A percentile compares a stretch with the other conserved stretches of the same genome.
Conservation (phyloP, 2,329 filamentous ascomycete species). For the Thermochaetoides dissita region DNA sequence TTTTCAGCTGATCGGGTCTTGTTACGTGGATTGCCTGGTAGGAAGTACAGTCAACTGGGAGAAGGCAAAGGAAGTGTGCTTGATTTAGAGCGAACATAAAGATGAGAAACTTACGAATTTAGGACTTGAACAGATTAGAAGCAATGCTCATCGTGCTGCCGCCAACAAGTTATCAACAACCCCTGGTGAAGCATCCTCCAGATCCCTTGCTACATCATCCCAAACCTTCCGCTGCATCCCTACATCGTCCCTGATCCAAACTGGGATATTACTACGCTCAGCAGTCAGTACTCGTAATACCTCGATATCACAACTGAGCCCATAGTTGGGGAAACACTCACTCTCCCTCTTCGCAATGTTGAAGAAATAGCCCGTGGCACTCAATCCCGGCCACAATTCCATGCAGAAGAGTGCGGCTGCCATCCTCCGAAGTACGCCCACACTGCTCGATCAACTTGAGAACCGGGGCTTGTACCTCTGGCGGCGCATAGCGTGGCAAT, state of each 20-base stretch:
- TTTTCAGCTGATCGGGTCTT: too few species aligned
- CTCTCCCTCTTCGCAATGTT: constrained; percentile 19
- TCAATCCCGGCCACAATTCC: constrained; percentile 19
- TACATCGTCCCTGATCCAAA: constrained; percentile 13
- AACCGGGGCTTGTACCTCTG: neutral
- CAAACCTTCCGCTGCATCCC: constrained; percentile 17
- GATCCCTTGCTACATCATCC: constrained; percentile 16
- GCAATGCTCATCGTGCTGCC: too few species aligned
- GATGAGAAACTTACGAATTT: too few species aligned
- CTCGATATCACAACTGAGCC: neutral
- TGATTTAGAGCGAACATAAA: too few species aligned
- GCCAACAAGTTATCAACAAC: too few species aligned
- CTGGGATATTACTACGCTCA: constrained; percentile 15
- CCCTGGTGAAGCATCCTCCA: constrained; percentile 11
- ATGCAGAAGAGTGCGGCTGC: constrained; percentile 22
- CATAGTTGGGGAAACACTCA: constrained; percentile 9
- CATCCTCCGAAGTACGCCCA: constrained; percentile 32
- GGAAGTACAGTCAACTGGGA: too few species aligned
- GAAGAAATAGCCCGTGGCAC: constrained; percentile 21
- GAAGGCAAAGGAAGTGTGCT: too few species aligned
- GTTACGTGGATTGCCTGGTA: too few species aligned
- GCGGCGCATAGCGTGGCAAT: constrained; percentile 2
- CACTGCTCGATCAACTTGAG: constrained; percentile 15
- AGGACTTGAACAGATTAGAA: too few species aligned
- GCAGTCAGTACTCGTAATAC: neutral